Conservation (phyloP, 352 stramenopile genomes). For the Phytophthora megakarya region DNA sequence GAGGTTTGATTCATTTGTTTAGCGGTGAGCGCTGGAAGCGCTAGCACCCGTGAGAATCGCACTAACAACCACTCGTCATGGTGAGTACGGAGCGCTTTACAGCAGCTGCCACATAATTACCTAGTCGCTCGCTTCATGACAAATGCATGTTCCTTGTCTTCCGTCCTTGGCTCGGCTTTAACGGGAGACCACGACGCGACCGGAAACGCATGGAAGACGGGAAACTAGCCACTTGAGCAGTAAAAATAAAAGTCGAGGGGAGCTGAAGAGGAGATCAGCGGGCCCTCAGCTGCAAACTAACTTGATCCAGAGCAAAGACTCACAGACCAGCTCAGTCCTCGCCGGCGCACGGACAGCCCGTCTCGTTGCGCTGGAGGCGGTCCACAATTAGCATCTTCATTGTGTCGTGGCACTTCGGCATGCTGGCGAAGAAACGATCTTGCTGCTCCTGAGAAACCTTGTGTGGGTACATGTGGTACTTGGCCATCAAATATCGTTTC, state of each 20-base stretch:
- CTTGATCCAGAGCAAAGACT: slow-evolving; percentile 5
- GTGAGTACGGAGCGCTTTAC: slow-evolving; percentile 36
- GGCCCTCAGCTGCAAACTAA: background rate
- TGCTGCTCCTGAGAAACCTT: slow-evolving; percentile 68
- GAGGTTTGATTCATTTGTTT: slow-evolving; percentile 21
- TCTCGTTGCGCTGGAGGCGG: slow-evolving; percentile 42
- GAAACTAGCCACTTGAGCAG: slow-evolving; percentile 28
- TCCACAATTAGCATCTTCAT: slow-evolving; percentile 68
- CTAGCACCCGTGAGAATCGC: slow-evolving; percentile 10
- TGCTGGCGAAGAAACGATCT: slow-evolving; percentile 62
- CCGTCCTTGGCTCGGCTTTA: slow-evolving; percentile 18
- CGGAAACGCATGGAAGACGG: slow-evolving; percentile 2
- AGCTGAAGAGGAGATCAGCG: background rate
- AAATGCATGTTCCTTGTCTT: slow-evolving; percentile 17
- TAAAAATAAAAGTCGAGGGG: slow-evolving; percentile 23
- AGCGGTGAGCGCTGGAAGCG: slow-evolving; percentile 12
- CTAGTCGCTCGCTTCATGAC: slow-evolving; percentile 28
- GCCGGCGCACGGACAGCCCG: slow-evolving; percentile 23
- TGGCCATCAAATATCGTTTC: slow-evolving; percentile 81
- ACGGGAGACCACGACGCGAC: slow-evolving; percentile 10
- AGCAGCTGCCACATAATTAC: slow-evolving; percentile 39
- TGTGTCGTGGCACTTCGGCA: slow-evolving; percentile 64
- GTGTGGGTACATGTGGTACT: slow-evolving; percentile 83
- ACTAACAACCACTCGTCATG: slow-evolving; percentile 23
- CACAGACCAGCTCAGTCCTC: slow-evolving; percentile 23